Base-by-base conservation (phyloP, 768 basidiomycete genomes). In the Leccinum aurantiacum region DNA sequence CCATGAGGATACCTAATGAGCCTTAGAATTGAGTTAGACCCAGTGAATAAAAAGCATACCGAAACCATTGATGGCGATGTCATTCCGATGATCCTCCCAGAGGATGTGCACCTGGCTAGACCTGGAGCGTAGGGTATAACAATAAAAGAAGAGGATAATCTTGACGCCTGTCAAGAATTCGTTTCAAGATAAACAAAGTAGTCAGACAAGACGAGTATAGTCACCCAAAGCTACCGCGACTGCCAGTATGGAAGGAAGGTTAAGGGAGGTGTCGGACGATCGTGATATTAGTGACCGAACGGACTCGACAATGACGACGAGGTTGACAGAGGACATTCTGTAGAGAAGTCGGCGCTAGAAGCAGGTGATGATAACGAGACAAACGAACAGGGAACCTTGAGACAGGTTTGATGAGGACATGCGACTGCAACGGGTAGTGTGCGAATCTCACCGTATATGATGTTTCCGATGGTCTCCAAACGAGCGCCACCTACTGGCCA, bases 21-120 rank as follows among this genome's bases (percentile, higher is more conserved):
- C 49, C 38, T 19, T 63, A 56, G 31, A 49, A 38, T 31, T 52
- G n/a, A 4, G 13, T 41, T 46, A 0, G 14, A 27, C 19, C n/a
- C n/a, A 37, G 27, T 29, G 35, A 61, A 47, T 22, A 47, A 49
- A 25, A 15, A 3, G 57, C 80, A 35, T 61, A 88, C 89, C 88
- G 61, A 91, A 89, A 25, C 82, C 77, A 67, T 94, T 94, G 49
- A 93, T 86, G 70, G 85, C 91, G 17, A 94, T 71, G 68, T 96
- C 96, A 67, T 95, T 98, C 65, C 95, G 81, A 64, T 98, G 95
- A 70, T 98, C 96, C 73, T 97, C 92, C 94, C 93, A 98, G 29
- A 97, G 82, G n/a, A 97, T 85, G 50, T 85, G 84, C 3, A 99
- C 96, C 75, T 99, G 97, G 67, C 91, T 95, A 7, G 91, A 94